Conservation (phyloP, 116 monocot genomes). For the Phalaenopsis hybrid region DNA sequence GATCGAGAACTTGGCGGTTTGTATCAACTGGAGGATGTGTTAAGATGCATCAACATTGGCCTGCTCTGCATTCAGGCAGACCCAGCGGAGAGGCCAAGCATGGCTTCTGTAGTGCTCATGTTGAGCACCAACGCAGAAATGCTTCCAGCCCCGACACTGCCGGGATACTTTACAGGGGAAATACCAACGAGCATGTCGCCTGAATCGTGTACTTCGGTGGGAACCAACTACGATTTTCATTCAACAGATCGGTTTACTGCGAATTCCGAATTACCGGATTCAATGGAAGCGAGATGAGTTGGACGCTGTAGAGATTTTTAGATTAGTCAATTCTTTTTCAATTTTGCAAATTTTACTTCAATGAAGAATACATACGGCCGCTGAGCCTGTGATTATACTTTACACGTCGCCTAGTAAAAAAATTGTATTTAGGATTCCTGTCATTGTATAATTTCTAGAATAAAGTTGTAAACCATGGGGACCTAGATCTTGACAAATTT, state of each 20-base stretch:
- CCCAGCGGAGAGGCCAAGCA: conserved; percentile 21
- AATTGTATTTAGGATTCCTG: too few relatives aligned
- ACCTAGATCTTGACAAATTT: too few relatives aligned
- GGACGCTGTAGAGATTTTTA: not conserved
- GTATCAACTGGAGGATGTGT: conserved; percentile 3
- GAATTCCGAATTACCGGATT: not conserved
- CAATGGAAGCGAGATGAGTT: not conserved
- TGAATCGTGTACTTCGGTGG: not conserved
- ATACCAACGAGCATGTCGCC: not conserved
- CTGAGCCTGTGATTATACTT: too few relatives aligned
- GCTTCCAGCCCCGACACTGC: conserved; percentile 5
- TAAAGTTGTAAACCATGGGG: too few relatives aligned
- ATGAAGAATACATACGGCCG: too few relatives aligned
- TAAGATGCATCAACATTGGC: conserved; percentile 25
- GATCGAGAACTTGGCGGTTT: conserved; percentile 12
- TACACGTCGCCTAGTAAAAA: too few relatives aligned
- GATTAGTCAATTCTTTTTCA: not conserved
- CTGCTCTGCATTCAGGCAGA: conserved; percentile 33
- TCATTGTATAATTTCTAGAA: too few relatives aligned
- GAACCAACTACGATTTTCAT: not conserved
- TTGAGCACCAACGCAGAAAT: not conserved
- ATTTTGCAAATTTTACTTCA: too few relatives aligned
- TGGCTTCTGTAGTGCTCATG: conserved; percentile 9
- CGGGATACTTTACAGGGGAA: not conserved
- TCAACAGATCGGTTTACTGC: not conserved